Conservation (phyloP, 441 rosid species). For the Populus hybrid region DNA sequence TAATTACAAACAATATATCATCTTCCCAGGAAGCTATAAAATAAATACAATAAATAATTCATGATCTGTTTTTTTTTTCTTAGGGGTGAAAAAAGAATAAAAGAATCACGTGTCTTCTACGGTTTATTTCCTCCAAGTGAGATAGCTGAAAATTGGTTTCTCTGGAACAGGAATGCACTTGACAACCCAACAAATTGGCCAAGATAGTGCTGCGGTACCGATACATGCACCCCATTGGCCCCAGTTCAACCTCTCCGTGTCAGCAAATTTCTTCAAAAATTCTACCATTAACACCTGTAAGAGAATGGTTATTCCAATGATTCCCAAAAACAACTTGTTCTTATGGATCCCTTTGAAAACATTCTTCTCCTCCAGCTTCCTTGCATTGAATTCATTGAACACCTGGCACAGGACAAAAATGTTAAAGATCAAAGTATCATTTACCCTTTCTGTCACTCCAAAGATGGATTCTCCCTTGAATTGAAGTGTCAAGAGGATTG, state of each 20-base stretch:
- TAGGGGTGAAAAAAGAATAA: neutral
- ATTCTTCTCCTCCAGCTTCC: constrained; percentile 50
- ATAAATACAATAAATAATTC: neutral
- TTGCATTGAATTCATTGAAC: constrained; percentile 54
- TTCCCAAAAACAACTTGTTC: constrained; percentile 37
- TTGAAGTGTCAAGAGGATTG: constrained; percentile 36
- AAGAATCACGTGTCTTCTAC: neutral
- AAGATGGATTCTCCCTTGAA: constrained; percentile 40
- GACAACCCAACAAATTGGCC: constrained; percentile 43
- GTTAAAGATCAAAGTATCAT: constrained; percentile 46
- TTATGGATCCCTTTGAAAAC: constrained; percentile 39
- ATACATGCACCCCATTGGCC: constrained; percentile 43
- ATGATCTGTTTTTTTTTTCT: neutral
- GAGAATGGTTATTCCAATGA: constrained; percentile 29
- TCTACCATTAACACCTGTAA: constrained; percentile 49
- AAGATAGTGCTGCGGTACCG: constrained; percentile 34
- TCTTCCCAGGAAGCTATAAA: neutral
- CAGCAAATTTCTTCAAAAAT: constrained; percentile 41
- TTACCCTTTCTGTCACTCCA: constrained; percentile 26
- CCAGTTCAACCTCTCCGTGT: constrained; percentile 42
- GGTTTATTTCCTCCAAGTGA: constrained; percentile 29
- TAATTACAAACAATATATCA: neutral
- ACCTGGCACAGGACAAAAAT: constrained; percentile 48
- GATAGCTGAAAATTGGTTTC: constrained; percentile 47
- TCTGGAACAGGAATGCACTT: constrained; percentile 48